Evolutionary conservation across 2,329 filamentous ascomycete genomes (phyloP).

Genomic region (Colletotrichum sp.): DNA sequence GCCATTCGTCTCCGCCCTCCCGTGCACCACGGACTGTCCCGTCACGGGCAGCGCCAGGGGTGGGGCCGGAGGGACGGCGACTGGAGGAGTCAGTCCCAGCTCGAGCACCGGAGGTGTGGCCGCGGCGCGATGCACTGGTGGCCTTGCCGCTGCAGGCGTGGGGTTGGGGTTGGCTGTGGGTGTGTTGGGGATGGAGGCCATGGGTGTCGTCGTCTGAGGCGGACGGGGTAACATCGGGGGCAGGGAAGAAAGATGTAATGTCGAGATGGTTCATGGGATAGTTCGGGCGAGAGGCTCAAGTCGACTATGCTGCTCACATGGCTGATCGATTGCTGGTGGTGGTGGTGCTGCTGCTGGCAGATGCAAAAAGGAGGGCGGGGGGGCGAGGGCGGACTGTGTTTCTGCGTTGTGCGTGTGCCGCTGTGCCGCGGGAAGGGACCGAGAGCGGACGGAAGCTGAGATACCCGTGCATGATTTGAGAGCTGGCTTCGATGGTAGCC

Average conservation of each 20-base stretch:
- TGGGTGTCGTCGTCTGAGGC: conserved; percentile 3
- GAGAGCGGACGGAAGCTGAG: conserved; percentile 12
- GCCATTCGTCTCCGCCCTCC: conserved; percentile 44
- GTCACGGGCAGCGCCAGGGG: conserved; percentile 25
- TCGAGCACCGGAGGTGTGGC: conserved; percentile 9
- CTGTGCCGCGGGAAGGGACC: neutral
- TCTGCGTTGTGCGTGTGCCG: neutral
- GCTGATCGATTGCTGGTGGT: neutral
- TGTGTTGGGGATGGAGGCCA: conserved; percentile 1
- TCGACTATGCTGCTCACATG: neutral
- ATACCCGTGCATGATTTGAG: conserved; percentile 12
- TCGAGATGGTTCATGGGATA: neutral
- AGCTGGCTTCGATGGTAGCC: neutral
- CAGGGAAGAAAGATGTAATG: neutral
- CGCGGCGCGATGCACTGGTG: conserved; percentile 5
- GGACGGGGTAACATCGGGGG: neutral
- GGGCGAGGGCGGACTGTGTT: neutral
- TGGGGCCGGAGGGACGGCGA: neutral
- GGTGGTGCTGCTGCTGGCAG: neutral
- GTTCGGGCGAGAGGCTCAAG: neutral
- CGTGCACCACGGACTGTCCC: conserved; percentile 44
- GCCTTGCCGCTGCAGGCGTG: neutral
- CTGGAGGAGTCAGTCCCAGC: neutral
- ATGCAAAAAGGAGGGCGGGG: neutral
- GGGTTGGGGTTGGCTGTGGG: conserved; percentile 12